phyloP scores from a whole-genome alignment of 495 filamentous ascomycete genomes.

The Bathelium albidoporum region DNA sequence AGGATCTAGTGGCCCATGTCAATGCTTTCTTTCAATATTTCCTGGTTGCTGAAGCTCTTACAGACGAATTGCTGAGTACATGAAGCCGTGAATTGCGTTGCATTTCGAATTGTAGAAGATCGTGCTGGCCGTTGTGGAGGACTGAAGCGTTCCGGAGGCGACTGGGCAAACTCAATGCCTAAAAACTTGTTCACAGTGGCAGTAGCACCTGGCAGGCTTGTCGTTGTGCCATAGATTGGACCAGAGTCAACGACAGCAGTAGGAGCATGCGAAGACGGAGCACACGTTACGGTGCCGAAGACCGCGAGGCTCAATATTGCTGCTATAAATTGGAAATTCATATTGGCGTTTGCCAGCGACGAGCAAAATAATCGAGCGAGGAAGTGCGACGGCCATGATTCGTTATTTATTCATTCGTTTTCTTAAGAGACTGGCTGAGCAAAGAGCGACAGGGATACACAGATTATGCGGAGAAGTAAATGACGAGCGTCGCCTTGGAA shows the following conservation, averaged over 20 bases:
- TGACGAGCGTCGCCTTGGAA: background rate
- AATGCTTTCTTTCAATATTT: background rate
- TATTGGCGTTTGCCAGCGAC: background rate
- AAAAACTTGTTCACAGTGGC: constrained; percentile 26
- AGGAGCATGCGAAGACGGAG: constrained; percentile 3
- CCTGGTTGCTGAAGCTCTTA: constrained; percentile 8
- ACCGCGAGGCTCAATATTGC: background rate
- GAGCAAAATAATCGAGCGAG: background rate
- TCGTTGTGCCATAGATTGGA: constrained; percentile 20
- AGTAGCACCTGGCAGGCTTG: constrained; percentile 20
- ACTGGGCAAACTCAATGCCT: constrained; percentile 24
- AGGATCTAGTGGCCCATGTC: constrained; percentile 13
- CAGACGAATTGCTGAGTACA: constrained; percentile 36
- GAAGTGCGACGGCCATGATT: background rate
- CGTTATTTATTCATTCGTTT: background rate
- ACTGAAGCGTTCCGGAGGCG: constrained; percentile 30
- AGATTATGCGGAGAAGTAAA: background rate
- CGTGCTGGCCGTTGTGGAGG: constrained; percentile 20
- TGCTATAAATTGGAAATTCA: background rate
- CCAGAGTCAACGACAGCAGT: constrained; percentile 23
- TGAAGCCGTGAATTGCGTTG: constrained; percentile 24
- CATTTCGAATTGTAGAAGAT: constrained; percentile 21
- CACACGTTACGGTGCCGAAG: background rate
- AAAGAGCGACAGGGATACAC: background rate
- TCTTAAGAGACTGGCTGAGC: background rate